A percentile compares a stretch with the other conserved stretches of the same genome.
phyloP scores from a whole-genome alignment of 495 filamentous ascomycete species.

The Podospora pseudoanserina region DNA sequence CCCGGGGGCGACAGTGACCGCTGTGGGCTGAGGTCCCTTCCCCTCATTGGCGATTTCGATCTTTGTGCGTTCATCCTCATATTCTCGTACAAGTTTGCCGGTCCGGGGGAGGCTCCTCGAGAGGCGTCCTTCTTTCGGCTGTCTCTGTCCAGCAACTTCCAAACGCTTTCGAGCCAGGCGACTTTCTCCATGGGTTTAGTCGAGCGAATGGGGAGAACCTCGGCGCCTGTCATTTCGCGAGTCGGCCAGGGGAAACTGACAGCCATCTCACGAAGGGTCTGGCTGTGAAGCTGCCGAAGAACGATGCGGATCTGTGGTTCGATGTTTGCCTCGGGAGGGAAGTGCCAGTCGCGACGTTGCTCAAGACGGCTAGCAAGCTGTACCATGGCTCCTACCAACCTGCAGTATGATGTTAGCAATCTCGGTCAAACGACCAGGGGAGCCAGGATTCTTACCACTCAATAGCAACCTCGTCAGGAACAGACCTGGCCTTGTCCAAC shows the following conservation, averaged over 20 bases:
- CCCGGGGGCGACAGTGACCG: not conserved
- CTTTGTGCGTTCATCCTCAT: not conserved
- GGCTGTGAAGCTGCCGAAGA: constrained; percentile 31
- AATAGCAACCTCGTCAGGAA: constrained; percentile 33
- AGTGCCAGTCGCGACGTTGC: constrained; percentile 28
- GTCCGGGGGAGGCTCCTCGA: constrained; percentile 5
- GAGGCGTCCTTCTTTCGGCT: constrained; percentile 18
- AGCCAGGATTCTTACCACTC: constrained; percentile 22
- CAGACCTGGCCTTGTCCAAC: constrained; percentile 26
- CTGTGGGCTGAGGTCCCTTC: not conserved
- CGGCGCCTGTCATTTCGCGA: constrained; percentile 36
- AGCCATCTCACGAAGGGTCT: constrained; percentile 34
- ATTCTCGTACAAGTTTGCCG: not conserved
- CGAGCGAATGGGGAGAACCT: constrained; percentile 35
- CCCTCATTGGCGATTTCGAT: constrained; percentile 17
- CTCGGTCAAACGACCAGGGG: not conserved
- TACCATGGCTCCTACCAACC: constrained; percentile 35
- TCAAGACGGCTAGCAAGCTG: constrained; percentile 35
- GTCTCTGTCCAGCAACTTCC: constrained; percentile 25
- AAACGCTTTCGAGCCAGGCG: constrained; percentile 32
- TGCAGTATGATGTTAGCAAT: not conserved
- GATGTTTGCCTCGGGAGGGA: constrained; percentile 31
- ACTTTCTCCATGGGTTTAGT: constrained; percentile 36
- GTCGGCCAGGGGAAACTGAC: constrained; percentile 38
- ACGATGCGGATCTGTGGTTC: constrained; percentile 38